phyloP scores from a whole-genome alignment of 169 alveolate genomes.

The Cystoisospora suis region DNA sequence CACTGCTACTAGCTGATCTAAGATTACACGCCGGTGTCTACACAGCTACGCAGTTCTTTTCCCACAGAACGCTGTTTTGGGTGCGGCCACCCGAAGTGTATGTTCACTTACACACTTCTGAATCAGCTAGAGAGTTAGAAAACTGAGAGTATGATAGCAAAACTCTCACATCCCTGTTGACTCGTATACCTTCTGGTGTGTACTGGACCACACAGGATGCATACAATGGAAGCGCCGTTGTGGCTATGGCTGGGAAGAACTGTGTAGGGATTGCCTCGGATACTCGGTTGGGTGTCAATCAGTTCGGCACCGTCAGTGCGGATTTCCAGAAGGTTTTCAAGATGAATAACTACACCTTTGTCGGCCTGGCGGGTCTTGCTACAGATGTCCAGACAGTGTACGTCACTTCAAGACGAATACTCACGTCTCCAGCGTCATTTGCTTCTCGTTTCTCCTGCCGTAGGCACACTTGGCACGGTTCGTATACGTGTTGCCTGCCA shows the following conservation, averaged over 20 bases:
- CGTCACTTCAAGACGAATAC: background rate
- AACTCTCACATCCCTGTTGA: background rate
- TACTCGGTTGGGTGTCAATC: conserved; percentile 90
- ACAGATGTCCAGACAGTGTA: conserved; percentile 74
- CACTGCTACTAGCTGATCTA: too few species aligned
- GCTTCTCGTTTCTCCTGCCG: background rate
- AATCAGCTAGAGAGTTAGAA: background rate
- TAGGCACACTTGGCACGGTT: background rate
- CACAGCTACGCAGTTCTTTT: too few species aligned
- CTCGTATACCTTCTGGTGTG: background rate
- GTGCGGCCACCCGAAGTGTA: too few species aligned
- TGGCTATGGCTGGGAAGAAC: conserved; percentile 96
- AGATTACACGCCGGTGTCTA: too few species aligned
- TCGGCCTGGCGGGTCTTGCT: conserved; percentile 67
- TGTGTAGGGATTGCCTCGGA: conserved; percentile 97
- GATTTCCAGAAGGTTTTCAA: conserved; percentile 57
- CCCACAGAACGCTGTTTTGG: too few species aligned
- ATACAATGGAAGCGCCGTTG: conserved; percentile 95
- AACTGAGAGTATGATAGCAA: background rate
- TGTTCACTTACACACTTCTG: background rate
- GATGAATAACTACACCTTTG: conserved; percentile 41
- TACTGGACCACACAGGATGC: conserved; percentile 32
- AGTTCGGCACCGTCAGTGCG: conserved; percentile 78
- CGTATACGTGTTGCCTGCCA: background rate
- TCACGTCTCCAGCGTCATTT: background rate